Evolutionary conservation across 208 protist genomes (phyloP).

Genomic region (Trypanosomatidae sp.): DNA sequence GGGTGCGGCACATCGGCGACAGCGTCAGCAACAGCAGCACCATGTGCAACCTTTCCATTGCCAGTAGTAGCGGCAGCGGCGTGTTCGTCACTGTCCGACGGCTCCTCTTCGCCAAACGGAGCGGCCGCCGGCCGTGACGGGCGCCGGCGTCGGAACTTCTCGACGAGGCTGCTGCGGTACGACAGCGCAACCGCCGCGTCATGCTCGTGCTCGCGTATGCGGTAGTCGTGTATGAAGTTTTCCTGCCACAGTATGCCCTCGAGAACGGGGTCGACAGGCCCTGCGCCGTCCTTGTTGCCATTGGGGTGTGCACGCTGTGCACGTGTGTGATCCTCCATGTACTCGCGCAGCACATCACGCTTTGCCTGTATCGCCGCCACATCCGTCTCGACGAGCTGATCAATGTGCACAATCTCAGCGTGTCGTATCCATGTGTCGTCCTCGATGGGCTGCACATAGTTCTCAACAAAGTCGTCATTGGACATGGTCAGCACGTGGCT

Average conservation of each 20-base stretch:
- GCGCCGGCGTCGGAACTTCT: slow-evolving; percentile 19
- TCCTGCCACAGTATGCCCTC: slow-evolving; percentile 76
- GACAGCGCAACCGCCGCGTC: slow-evolving; percentile 26
- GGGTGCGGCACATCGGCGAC: too few species aligned
- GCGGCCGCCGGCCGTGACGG: not conserved
- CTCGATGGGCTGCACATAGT: slow-evolving; percentile 58
- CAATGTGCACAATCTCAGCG: slow-evolving; percentile 53
- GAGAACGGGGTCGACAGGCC: slow-evolving; percentile 42
- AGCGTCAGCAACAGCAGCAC: too few species aligned
- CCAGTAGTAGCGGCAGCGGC: too few species aligned
- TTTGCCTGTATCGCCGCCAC: slow-evolving; percentile 37
- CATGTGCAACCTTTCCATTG: too few species aligned
- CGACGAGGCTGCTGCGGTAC: slow-evolving; percentile 39
- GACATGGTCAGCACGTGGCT: slow-evolving; percentile 34
- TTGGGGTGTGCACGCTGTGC: not conserved
- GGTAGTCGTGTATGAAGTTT: slow-evolving; percentile 65
- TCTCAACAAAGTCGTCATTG: slow-evolving; percentile 38
- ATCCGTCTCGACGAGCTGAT: slow-evolving; percentile 40
- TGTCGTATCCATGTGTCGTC: slow-evolving; percentile 80
- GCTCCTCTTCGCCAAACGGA: not conserved
- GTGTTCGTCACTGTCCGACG: not conserved
- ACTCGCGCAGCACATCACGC: slow-evolving; percentile 54
- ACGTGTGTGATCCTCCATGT: slow-evolving; percentile 30
- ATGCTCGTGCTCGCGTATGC: slow-evolving; percentile 10
- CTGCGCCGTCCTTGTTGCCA: slow-evolving; percentile 4